Evolutionary conservation across 1,284 basidiomycete genomes (phyloP).

Genomic region (Hypsizygus ulmarius): DNA sequence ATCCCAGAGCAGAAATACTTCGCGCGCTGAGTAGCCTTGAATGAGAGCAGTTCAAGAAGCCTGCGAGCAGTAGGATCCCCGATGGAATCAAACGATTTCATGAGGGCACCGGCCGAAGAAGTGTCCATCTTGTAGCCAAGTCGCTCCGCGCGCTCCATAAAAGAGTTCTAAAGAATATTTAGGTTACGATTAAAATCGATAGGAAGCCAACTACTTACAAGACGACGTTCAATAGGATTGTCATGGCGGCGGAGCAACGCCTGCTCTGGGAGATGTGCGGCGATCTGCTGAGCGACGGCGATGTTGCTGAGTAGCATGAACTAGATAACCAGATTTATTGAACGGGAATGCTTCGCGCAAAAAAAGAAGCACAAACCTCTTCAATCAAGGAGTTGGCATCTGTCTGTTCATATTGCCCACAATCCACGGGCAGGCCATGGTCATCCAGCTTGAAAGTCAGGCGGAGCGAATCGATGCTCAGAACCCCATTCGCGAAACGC

Average conservation of each 20-base stretch:
- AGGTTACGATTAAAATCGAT: background rate
- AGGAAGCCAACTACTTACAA: conserved; percentile 47
- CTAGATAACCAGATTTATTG: conserved; percentile 34
- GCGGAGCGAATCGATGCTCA: conserved; percentile 71
- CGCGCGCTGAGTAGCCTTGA: conserved; percentile 88
- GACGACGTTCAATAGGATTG: conserved; percentile 84
- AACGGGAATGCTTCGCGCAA: background rate
- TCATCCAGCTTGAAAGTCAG: conserved; percentile 84
- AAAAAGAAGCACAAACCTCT: conserved; percentile 56
- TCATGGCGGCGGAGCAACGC: conserved; percentile 94
- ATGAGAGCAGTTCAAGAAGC: conserved; percentile 78
- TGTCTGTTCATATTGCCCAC: conserved; percentile 57
- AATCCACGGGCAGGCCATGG: conserved; percentile 81
- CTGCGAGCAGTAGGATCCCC: conserved; percentile 69
- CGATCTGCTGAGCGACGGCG: conserved; percentile 89
- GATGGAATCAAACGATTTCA: conserved; percentile 79
- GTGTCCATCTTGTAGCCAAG: conserved; percentile 85
- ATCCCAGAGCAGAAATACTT: conserved; percentile 99
- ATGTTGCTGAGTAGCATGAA: conserved; percentile 95
- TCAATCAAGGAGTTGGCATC: conserved; percentile 86
- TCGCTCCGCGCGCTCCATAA: conserved; percentile 76
- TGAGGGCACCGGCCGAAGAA: conserved; percentile 78
- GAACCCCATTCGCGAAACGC: conserved; percentile 81
- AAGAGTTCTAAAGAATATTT: conserved; percentile 53
- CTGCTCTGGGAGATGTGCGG: conserved; percentile 91